phyloP scores from a whole-genome alignment of 805 yeast genomes.

The Candida suzukii region DNA sequence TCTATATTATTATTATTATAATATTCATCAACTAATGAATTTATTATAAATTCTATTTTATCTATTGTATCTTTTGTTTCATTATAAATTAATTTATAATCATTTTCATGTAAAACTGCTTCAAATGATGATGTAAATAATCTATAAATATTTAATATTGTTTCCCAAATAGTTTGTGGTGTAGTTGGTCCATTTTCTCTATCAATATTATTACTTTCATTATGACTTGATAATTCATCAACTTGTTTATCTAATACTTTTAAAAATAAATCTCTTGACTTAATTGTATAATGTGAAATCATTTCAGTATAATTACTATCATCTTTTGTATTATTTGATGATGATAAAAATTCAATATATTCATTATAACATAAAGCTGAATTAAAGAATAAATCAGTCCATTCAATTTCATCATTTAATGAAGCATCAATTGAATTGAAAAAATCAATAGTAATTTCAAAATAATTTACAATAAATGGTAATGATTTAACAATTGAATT shows the following conservation, averaged over 20 bases:
- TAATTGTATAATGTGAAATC: conserved; percentile 12
- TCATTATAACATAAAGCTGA: conserved; percentile 41
- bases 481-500: conserved; percentile 34
- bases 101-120: conserved; percentile 7
- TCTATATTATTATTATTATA: not conserved
- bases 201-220: conserved; percentile 1
- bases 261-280: conserved; percentile 16
- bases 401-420: conserved; percentile 6
- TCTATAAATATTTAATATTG: conserved; percentile 19
- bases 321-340: conserved; percentile 15
- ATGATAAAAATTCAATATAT: conserved; percentile 30
- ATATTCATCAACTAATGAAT: not conserved
- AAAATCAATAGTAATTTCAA: conserved; percentile 29
- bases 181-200: conserved; percentile 19
- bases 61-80: conserved; percentile 5
- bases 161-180: conserved; percentile 20
- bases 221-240: conserved; percentile 8
- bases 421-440: conserved; percentile 6
- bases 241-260: conserved; percentile 21
- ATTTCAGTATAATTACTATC: conserved; percentile 7
- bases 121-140: conserved; percentile 21
- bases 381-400: conserved; percentile 41
- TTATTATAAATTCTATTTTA: conserved; percentile 8
- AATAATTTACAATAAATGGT: conserved; percentile 27
- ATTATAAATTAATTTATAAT: not conserved